Conservation (phyloP, 2,329 filamentous ascomycete species). For the Sordariomycetes sp. region DNA sequence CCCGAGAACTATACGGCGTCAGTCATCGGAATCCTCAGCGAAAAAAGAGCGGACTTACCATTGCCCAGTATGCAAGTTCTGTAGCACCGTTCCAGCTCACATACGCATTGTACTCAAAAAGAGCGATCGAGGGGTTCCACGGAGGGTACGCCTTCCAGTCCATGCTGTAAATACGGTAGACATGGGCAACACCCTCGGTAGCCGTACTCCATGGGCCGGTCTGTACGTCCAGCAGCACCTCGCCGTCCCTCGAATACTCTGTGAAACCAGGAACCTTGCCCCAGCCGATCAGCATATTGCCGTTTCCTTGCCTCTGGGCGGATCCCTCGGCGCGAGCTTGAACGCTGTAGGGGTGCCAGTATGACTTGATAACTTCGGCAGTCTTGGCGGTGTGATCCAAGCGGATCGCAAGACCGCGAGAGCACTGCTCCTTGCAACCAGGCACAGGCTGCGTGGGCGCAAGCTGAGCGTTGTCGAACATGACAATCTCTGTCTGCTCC, state of each 20-base stretch:
- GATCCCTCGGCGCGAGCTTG: conserved; percentile 38
- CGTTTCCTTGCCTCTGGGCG: conserved; percentile 43
- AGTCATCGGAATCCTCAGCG: neutral
- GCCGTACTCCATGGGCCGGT: conserved; percentile 26
- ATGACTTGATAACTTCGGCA: conserved; percentile 36
- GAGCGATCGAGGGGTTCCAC: conserved; percentile 14
- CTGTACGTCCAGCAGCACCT: conserved; percentile 34
- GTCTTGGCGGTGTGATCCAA: conserved; percentile 35
- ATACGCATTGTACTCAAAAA: conserved; percentile 6
- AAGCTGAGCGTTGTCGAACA: conserved; percentile 43
- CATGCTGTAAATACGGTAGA: conserved; percentile 15
- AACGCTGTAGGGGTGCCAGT: conserved; percentile 39
- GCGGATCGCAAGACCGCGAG: conserved; percentile 20
- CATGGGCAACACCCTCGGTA: conserved; percentile 5
- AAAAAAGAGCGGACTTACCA: neutral
- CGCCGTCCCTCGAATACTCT: conserved; percentile 35
- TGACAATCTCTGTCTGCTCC: conserved; percentile 35
- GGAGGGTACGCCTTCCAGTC: conserved; percentile 14
- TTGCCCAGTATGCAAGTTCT: conserved; percentile 3
- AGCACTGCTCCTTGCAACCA: conserved; percentile 13
- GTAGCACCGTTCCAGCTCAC: conserved; percentile 18
- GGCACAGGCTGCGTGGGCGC: conserved; percentile 21
- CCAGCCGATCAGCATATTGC: conserved; percentile 49
- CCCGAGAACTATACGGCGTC: neutral
- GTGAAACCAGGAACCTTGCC: conserved; percentile 39